A percentile compares a stretch with the other conserved stretches of the same genome.
Conservation (phyloP, 192 early-diverging fungal species). For the Coemansia sp. region DNA sequence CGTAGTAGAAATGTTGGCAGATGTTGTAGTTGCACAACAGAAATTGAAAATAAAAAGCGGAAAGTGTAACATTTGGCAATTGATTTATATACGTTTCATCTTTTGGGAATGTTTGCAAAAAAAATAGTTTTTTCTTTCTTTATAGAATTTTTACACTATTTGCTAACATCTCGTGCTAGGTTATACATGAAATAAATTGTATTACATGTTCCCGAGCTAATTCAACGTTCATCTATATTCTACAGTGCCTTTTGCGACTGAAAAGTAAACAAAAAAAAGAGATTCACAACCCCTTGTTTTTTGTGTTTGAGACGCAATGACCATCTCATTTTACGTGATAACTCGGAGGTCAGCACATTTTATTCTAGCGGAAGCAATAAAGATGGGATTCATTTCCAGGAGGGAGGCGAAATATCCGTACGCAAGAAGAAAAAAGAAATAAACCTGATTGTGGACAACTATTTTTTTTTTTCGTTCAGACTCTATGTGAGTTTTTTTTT, state of each 20-base stretch:
- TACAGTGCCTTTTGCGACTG: neutral
- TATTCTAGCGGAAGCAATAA: neutral
- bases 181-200: neutral
- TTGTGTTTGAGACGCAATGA: neutral
- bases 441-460: slow-evolving; percentile 3
- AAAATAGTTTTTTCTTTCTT: neutral
- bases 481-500: neutral
- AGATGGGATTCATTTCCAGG: neutral
- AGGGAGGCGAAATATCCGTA: slow-evolving; percentile 1
- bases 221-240: neutral
- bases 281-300: neutral
- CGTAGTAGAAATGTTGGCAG: neutral
- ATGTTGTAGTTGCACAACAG: neutral
- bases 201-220: slow-evolving; percentile 6
- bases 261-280: neutral
- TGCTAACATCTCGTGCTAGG: neutral
- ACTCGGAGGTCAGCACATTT: slow-evolving; percentile 2
- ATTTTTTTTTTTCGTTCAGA: slow-evolving; percentile 3
- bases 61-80: neutral
- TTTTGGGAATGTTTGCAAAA: neutral
- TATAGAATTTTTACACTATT: neutral
- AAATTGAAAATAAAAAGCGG: neutral
- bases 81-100: neutral
- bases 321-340: neutral
- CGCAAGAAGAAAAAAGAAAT: neutral